Conservation (phyloP, 805 yeast genomes). For the Ogataea neopini region DNA sequence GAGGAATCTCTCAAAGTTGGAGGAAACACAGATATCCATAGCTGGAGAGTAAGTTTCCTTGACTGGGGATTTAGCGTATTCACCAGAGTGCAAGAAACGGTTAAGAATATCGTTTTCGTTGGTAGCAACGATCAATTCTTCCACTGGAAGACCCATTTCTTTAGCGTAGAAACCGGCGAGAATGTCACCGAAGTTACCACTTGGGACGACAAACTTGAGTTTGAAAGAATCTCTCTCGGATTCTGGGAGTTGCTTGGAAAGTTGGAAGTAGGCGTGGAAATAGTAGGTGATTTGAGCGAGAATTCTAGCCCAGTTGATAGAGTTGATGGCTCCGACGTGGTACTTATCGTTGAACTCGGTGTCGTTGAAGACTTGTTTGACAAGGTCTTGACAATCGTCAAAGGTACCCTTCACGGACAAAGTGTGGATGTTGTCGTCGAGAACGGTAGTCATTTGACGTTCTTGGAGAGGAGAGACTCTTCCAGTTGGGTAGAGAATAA, state of each 20-base stretch:
- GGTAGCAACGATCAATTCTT: conserved; percentile 87
- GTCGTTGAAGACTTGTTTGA: conserved; percentile 91
- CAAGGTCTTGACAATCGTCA: conserved; percentile 97
- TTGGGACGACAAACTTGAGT: conserved; percentile 89
- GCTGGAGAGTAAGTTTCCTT: conserved; percentile 95
- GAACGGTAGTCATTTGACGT: conserved; percentile 96
- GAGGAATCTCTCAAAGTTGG: conserved; percentile 92
- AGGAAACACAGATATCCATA: conserved; percentile 95
- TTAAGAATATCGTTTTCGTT: conserved; percentile 94
- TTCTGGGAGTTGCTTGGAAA: conserved; percentile 41
- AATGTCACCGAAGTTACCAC: conserved; percentile 98
- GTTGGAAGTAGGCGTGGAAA: conserved; percentile 86
- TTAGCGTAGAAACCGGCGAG: conserved; percentile 95
- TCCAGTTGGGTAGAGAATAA: conserved; percentile 95
- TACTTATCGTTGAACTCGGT: conserved; percentile 80
- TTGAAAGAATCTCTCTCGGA: conserved; percentile 39
- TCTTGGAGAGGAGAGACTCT: conserved; percentile 98
- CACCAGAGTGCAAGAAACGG: conserved; percentile 85
- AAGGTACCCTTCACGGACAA: conserved; percentile 94
- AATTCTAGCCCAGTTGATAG: conserved; percentile 99
- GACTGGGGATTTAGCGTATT: conserved; percentile 76
- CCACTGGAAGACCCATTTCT: conserved; percentile 92
- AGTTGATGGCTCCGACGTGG: conserved; percentile 97
- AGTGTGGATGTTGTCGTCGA: conserved; percentile 91
- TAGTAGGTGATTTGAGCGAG: conserved; percentile 97